Evolutionary conservation across 2,329 filamentous ascomycete species (phyloP).

Genomic region (Plectosphaerella sp.): DNA sequence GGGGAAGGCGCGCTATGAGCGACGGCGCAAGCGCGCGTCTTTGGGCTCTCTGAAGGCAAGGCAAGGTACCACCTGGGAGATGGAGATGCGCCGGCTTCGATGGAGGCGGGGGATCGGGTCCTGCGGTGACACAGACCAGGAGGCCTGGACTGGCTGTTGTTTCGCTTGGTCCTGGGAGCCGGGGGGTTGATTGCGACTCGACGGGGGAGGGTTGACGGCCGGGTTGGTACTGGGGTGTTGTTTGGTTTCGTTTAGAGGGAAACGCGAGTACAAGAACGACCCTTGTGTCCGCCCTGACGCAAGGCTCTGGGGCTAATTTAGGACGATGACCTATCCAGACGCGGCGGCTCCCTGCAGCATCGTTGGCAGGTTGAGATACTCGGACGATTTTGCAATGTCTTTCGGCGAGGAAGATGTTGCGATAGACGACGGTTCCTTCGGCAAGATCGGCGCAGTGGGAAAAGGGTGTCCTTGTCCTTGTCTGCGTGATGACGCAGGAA

Average conservation of each 20-base stretch:
- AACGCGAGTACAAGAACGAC: not conserved
- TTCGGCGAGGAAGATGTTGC: too few species aligned
- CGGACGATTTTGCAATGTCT: too few species aligned
- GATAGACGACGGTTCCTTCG: too few species aligned
- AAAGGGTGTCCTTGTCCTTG: not conserved
- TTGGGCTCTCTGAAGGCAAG: not conserved
- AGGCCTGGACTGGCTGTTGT: not conserved
- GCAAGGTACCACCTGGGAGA: not conserved
- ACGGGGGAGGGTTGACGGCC: not conserved
- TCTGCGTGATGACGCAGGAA: not conserved
- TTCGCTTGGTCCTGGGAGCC: conserved; percentile 1
- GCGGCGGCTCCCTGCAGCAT: conserved; percentile 2
- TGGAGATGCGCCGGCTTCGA: not conserved
- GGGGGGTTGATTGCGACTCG: not conserved
- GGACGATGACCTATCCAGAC: not conserved
- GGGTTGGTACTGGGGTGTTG: not conserved
- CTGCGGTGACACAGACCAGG: not conserved
- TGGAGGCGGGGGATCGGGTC: not conserved
- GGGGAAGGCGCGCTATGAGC: not conserved
- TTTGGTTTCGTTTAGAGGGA: not conserved
- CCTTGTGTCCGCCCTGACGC: not conserved
- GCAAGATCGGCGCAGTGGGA: too few species aligned
- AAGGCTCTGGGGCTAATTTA: not conserved
- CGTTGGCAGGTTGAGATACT: not conserved
- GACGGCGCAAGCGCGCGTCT: conserved; percentile 4